Evolutionary conservation across 805 yeast species (phyloP), one percentile per base, ranked within the genome.

Genomic region (Jamesozyma lodderae): DNA sequence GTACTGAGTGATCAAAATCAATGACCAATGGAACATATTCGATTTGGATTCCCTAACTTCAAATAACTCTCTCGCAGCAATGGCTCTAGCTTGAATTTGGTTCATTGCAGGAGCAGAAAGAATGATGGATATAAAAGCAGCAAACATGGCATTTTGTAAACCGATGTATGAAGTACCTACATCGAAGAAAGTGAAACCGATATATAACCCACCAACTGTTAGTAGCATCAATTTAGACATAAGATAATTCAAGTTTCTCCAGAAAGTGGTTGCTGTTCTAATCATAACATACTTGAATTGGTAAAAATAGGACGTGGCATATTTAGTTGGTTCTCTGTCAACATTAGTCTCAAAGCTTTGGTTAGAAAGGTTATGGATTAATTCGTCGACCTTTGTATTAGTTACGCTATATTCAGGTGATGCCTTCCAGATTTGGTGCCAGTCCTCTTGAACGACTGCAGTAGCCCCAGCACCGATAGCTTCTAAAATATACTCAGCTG

Each of bases 381-480:
- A 67, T 25, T 48, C 42, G 16, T 53, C 61, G 44, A 78, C 64
- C 44, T 72, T 77, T 1, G 48, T 48, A 38, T 67, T 65, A 16
- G 63, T 56, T 1, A 53, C 60, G 24, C 46, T 41, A 41, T 41
- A 66, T 45, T 70, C 70, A 7, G 47, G 36, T 6, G 75, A 70
- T 35, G 59, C 59, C 41, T 51, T 55, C 76, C 88, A 80, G 4
- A 69, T 66, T 15, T 73, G 68, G 49, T 63, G 61, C 75, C 80
- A 81, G 23, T 80, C 74, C 20, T 62, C 66, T 11, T 62, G 51
- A 7, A 67, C 70, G 25, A 60, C 49, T 1, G 83, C 77, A 15
- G 82, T 77, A 3, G 86, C 83, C 47, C 83, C 86, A 17, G 86
- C 85, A 26, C 86, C 86, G 55, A 81, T 76, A 17, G 71, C 74